phyloP scores from a whole-genome alignment of 2,329 filamentous ascomycete species.

The Piedraia hortae region DNA sequence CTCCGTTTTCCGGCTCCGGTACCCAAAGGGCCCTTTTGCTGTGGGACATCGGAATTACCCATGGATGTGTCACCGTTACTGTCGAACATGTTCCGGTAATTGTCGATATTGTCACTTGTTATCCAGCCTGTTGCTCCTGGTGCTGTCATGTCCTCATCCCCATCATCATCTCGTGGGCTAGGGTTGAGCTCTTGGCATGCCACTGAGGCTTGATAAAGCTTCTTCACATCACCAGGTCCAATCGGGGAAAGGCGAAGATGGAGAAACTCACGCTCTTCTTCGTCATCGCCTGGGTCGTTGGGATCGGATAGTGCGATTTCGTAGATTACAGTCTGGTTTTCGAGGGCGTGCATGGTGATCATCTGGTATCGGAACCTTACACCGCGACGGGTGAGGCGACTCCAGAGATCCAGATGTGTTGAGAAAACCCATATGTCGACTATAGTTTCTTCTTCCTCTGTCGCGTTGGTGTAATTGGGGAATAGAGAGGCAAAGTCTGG shows the following conservation, averaged over 20 bases:
- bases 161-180: constrained; percentile 30
- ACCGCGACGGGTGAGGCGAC: constrained; percentile 27
- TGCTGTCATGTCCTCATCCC: constrained; percentile 28
- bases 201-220: constrained; percentile 42
- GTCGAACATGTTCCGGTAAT: constrained; percentile 40
- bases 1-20: constrained; percentile 10
- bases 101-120: constrained; percentile 75
- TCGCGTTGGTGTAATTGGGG: constrained; percentile 13
- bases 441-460: constrained; percentile 4
- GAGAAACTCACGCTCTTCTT: constrained; percentile 34
- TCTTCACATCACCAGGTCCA: constrained; percentile 5
- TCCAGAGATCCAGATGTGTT: constrained; percentile 35
- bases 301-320: constrained; percentile 36
- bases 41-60: too few species aligned
- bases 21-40: constrained; percentile 12
- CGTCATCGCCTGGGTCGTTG: constrained; percentile 26
- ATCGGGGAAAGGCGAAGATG: constrained; percentile 38
- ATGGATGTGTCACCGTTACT: constrained; percentile 4
- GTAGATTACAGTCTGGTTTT: constrained; percentile 35
- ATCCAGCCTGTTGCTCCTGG: constrained; percentile 62
- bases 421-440: constrained; percentile 23
- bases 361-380: constrained; percentile 44
- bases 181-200: constrained; percentile 52
- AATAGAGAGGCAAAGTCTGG: constrained; percentile 20
- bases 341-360: constrained; percentile 49